A percentile compares a stretch with the other conserved stretches of the same genome.
phyloP scores from a whole-genome alignment of 177 flowering plant genomes.

The Vitis hybrid region DNA sequence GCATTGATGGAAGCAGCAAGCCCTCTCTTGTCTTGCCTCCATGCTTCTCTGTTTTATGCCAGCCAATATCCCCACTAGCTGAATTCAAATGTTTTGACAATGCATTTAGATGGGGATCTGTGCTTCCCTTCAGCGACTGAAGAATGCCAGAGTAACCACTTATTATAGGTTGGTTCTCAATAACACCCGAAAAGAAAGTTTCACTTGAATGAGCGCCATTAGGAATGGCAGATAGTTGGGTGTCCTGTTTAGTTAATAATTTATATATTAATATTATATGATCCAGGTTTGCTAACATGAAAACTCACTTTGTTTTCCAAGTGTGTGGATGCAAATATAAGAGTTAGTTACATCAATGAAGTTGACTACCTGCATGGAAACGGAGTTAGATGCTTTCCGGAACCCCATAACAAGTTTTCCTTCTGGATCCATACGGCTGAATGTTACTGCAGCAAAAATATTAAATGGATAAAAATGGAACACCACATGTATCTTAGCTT shows the following conservation, averaged over 20 bases:
- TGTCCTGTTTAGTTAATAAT: conserved; percentile 48
- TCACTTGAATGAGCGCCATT: conserved; percentile 57
- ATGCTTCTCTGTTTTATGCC: conserved; percentile 54
- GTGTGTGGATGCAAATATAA: too few relatives aligned
- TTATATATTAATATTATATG: conserved; percentile 13
- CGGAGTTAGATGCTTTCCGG: conserved; percentile 65
- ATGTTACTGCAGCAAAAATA: conserved; percentile 58
- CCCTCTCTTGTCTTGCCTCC: conserved; percentile 42
- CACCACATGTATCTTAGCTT: too few relatives aligned
- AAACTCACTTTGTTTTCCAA: background rate
- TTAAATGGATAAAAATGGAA: background rate
- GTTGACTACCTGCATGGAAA: conserved; percentile 45
- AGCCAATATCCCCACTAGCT: conserved; percentile 42
- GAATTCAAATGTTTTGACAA: conserved; percentile 49
- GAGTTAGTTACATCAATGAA: background rate
- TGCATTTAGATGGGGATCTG: conserved; percentile 53
- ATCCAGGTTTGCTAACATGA: conserved; percentile 12
- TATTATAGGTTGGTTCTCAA: conserved; percentile 42
- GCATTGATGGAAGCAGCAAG: conserved; percentile 33
- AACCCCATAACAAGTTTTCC: conserved; percentile 93
- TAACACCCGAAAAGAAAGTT: conserved; percentile 46
- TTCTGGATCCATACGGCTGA: conserved; percentile 83
- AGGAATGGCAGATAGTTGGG: conserved; percentile 47
- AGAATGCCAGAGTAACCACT: conserved; percentile 70
- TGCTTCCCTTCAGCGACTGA: conserved; percentile 69